These are phyloP conservation scores for Mucor velutinosus DNA, from an alignment of 371 early-diverging fungal genomes.

Conservation along the genomic window DNA sequence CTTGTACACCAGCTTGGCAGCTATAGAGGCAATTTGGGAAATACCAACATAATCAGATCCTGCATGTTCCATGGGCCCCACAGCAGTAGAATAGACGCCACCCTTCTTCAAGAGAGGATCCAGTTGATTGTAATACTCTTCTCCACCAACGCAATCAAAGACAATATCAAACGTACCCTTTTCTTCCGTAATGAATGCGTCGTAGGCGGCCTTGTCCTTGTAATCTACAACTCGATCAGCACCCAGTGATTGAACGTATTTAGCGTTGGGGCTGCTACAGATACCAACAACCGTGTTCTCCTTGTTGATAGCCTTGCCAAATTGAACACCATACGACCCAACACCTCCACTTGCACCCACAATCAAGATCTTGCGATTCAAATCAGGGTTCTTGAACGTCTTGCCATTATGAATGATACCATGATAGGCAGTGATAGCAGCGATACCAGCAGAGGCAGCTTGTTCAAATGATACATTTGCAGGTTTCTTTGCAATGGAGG, in stretches of 20 bases:
- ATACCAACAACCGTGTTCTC: slow-evolving; percentile 65
- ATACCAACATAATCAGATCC: slow-evolving; percentile 15
- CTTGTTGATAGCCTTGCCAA: slow-evolving; percentile 50
- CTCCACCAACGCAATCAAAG: slow-evolving; percentile 59
- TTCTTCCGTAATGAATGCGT: slow-evolving; percentile 16
- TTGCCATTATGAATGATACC: slow-evolving; percentile 28
- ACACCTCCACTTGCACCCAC: slow-evolving; percentile 64
- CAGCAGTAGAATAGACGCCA: slow-evolving; percentile 48
- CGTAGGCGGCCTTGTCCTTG: slow-evolving; percentile 31
- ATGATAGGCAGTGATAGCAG: slow-evolving; percentile 44
- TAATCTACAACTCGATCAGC: slow-evolving; percentile 68
- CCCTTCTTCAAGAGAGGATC: slow-evolving; percentile 29
- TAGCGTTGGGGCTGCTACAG: slow-evolving; percentile 56
- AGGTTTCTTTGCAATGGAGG: slow-evolving; percentile 52
- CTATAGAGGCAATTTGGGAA: background rate
- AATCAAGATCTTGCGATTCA: slow-evolving; percentile 39
- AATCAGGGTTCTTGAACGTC: background rate
- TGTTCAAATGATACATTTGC: slow-evolving; percentile 46
- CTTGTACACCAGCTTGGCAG: background rate
- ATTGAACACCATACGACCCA: slow-evolving; percentile 65
- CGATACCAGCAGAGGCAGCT: slow-evolving; percentile 48
- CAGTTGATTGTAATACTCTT: slow-evolving; percentile 42
- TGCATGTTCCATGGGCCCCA: slow-evolving; percentile 35
- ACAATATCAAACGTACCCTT: slow-evolving; percentile 42
- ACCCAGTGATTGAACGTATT: slow-evolving; percentile 55